Evolutionary conservation across 164 flowering plant genomes (phyloP).

Genomic region (Tetrastigma voinierianum): DNA sequence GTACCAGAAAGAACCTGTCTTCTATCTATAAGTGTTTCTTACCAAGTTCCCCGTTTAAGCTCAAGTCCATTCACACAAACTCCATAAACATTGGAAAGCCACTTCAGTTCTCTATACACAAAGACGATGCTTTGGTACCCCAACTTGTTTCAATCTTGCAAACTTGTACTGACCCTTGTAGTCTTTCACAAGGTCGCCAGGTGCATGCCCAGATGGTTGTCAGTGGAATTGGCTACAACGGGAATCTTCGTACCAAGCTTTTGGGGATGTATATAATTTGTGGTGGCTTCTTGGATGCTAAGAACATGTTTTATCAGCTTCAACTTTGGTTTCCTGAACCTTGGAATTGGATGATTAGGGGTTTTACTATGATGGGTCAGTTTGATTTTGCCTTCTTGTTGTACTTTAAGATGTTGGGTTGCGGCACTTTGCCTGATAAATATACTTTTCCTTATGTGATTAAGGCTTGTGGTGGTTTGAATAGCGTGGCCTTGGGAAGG

Average conservation of each 20-base stretch:
- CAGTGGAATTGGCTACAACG: conserved; percentile 38
- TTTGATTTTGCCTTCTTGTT: conserved; percentile 56
- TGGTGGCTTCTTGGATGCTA: conserved; percentile 47
- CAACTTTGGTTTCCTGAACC: conserved; percentile 38
- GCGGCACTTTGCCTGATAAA: conserved; percentile 63
- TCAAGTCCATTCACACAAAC: no score
- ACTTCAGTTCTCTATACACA: no score
- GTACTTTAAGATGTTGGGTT: conserved; percentile 76
- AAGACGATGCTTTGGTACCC: conserved; percentile 12
- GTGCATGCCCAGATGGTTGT: conserved; percentile 61
- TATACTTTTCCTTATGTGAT: conserved; percentile 76
- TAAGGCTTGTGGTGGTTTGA: conserved; percentile 68
- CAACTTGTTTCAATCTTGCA: conserved; percentile 33
- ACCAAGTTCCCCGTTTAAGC: no score
- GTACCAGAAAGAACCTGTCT: no score
- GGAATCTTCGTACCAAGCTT: conserved; percentile 40
- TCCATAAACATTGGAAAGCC: no score
- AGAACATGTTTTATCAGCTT: conserved; percentile 39
- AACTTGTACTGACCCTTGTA: conserved; percentile 23
- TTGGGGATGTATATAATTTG: conserved; percentile 68
- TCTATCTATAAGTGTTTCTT: no score
- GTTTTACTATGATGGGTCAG: conserved; percentile 49
- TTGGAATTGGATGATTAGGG: conserved; percentile 95
- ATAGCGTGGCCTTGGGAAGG: conserved; percentile 39
- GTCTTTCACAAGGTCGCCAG: conserved; percentile 45